Evolutionary conservation across 768 basidiomycete species (phyloP), one percentile per base, ranked within the genome.

Genomic region (Lepiota subincarnata): DNA sequence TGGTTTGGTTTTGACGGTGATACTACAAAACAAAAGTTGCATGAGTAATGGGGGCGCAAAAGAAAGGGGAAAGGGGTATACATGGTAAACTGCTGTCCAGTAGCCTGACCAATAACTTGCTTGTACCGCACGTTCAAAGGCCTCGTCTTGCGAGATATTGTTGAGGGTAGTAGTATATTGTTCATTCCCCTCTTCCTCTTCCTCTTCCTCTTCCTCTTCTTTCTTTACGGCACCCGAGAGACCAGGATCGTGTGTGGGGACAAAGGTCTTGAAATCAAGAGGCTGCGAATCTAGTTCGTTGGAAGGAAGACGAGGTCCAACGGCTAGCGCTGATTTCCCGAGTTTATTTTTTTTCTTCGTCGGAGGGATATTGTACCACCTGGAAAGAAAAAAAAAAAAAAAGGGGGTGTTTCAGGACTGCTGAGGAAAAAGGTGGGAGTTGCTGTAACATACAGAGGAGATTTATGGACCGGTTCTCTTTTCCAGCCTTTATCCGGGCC

Each of bases 81-180:
- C 89, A 64, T 92, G 85, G 62, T 91, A 92, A 43, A 90, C 77
- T 1, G 89, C 89, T 2, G 88, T 89, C 89, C 89, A 92, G 65
- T 92, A 92, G 16, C 89, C 90, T 19, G 77, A 75, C 89, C 90
- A 92, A 65, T 92, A 92, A 83, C 87, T 90, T 14, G 90, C 88
- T 26, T 76, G 78, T 62, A 90, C 59, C 4, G 89, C 90, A 44
- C 83, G 82, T 20, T 76, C 73, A 66, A 92, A 92, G 0, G 88
- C 88, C 60, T 92, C 87, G 57, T 92, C 87, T 59, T 79, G 82
- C 16, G 52, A 53, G 44, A 53, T 24, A 14, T 20, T 31, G 7
- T 11, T 26, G 6, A 36, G 38, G 48, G 38, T 6, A 40, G n/a
- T n/a, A n/a, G n/a, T n/a, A n/a, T n/a, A n/a, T n/a, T n/a, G n/a